Evolutionary conservation across 2,329 filamentous ascomycete genomes (phyloP), one percentile per base, ranked within the genome.

Genomic region (Aspergillus fumigatiaffinis): DNA sequence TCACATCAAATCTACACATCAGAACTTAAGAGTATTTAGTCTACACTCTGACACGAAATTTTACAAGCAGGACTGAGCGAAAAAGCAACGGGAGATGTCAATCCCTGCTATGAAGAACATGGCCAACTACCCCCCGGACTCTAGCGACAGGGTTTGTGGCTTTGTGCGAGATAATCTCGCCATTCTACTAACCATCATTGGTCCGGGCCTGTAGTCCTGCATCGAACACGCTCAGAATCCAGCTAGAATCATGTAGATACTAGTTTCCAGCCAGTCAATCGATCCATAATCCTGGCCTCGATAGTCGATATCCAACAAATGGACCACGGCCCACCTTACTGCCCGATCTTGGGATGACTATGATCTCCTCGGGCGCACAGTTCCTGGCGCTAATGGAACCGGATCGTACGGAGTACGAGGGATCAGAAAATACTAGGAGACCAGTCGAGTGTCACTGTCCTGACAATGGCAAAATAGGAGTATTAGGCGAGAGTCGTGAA

Each of bases 21-120:
- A 5, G 44, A 42, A 20, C 4, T 14, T 25, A 28, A 20, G n/a
- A 41, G 17, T 32, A 17, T 25, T 35, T 26, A 50, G 20, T 50
- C 29, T 21, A 14, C 32, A 12, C 6, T 21, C 44, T 25, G 21
- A 44, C 46, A 35, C 46, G 48, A 26, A 14, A 14, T 26, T 55
- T 46, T 51, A 44, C 41, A 44, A 44, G 41, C 41, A 44, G 8
- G 41, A 44, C 6, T 44, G 53, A n/a, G 35, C 47, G 25, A 53
- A 54, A 55, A 56, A 55, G 50, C 52, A 60, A 58, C 20, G 48
- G 41, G 9, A n/a, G 29, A 32, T 51, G 52, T 23, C 38, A 57
- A 57, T 60, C 55, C 28, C 29, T 53, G 44, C 52, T 58, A 26
- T 41, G 53, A 55, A 25, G 23, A 59, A 21, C 12, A 54, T 57